Percentiles rank a stretch among this genome's conserved stretches.
Conservation (phyloP, 2,329 filamentous ascomycete species). For the Trichoderma sp. region DNA sequence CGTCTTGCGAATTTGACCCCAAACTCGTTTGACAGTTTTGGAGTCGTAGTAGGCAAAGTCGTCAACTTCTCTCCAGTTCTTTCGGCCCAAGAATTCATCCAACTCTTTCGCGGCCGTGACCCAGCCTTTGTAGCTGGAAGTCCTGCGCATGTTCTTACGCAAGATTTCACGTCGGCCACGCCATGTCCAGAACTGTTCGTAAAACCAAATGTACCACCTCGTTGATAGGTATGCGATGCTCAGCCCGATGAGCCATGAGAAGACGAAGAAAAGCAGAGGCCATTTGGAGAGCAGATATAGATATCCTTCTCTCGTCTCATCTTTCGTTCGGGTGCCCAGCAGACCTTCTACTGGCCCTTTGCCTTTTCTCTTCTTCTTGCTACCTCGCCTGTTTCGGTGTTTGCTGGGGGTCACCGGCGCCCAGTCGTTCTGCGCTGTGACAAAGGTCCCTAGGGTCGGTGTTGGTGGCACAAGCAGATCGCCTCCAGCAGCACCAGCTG, state of each 20-base stretch:
- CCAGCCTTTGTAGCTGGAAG: slow-evolving; percentile 81
- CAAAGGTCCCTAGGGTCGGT: slow-evolving; percentile 54
- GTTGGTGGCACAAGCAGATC: slow-evolving; percentile 30
- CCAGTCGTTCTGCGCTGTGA: slow-evolving; percentile 95
- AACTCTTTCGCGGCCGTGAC: slow-evolving; percentile 73
- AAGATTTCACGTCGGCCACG: slow-evolving; percentile 72
- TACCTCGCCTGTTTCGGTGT: slow-evolving; percentile 39
- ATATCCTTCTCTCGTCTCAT: slow-evolving; percentile 93
- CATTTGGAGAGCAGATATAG: slow-evolving; percentile 88
- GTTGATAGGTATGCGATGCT: slow-evolving; percentile 73
- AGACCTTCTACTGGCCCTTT: slow-evolving; percentile 41
- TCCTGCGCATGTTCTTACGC: slow-evolving; percentile 66
- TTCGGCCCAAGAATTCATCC: slow-evolving; percentile 77
- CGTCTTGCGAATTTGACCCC: slow-evolving; percentile 68
- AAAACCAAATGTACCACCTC: slow-evolving; percentile 83
- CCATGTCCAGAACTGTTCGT: slow-evolving; percentile 92
- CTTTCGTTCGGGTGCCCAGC: slow-evolving; percentile 63
- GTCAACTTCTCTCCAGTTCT: slow-evolving; percentile 75
- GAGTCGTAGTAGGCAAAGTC: slow-evolving; percentile 85
- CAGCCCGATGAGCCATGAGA: slow-evolving; percentile 76
- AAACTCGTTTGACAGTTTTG: slow-evolving; percentile 74
- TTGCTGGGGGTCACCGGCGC: slow-evolving; percentile 78
- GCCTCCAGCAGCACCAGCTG: slow-evolving; percentile 40
- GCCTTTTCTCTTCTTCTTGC: slow-evolving; percentile 38
- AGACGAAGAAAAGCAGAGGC: slow-evolving; percentile 79